Evolutionary conservation across 352 stramenopile species (phyloP).

Genomic region (Bremia lactucae): DNA sequence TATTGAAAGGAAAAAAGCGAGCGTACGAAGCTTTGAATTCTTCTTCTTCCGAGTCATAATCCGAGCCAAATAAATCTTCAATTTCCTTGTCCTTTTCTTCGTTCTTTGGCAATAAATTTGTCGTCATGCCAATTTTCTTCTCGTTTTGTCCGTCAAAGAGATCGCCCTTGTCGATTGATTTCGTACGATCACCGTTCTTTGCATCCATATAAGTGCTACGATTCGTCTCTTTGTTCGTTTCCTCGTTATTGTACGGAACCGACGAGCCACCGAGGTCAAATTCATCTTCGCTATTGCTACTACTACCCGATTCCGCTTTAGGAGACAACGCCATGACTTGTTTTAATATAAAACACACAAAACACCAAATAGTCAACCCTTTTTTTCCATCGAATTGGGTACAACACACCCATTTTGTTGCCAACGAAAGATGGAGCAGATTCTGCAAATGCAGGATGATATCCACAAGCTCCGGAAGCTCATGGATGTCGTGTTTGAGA

Average conservation of each 20-base stretch:
- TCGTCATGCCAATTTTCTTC: constrained; percentile 14
- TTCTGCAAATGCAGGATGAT: constrained; percentile 87
- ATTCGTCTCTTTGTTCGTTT: too few relatives aligned
- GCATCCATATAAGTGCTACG: too few relatives aligned
- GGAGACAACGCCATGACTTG: constrained; percentile 48
- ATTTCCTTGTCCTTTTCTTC: constrained; percentile 77
- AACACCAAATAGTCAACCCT: not conserved
- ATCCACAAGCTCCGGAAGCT: constrained; percentile 89
- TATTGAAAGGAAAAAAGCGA: not conserved
- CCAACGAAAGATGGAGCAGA: constrained; percentile 57
- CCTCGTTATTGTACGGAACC: constrained; percentile 13
- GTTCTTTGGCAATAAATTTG: constrained; percentile 14
- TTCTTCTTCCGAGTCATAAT: constrained; percentile 84
- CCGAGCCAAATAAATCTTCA: constrained; percentile 82
- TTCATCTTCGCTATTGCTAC: constrained; percentile 70
- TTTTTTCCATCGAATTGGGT: too few relatives aligned
- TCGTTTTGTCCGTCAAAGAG: too few relatives aligned
- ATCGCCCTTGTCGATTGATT: constrained; percentile 35
- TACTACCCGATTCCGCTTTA: constrained; percentile 40
- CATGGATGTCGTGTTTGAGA: constrained; percentile 81
- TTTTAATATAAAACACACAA: too few relatives aligned
- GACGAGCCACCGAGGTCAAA: constrained; percentile 45
- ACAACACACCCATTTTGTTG: too few relatives aligned
- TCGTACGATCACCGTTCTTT: too few relatives aligned
- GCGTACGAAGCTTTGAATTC: constrained; percentile 82